These are phyloP conservation scores for Diphasiastrum complanatum DNA, from an alignment of 83 land plant species.

Conservation along the genomic window DNA sequence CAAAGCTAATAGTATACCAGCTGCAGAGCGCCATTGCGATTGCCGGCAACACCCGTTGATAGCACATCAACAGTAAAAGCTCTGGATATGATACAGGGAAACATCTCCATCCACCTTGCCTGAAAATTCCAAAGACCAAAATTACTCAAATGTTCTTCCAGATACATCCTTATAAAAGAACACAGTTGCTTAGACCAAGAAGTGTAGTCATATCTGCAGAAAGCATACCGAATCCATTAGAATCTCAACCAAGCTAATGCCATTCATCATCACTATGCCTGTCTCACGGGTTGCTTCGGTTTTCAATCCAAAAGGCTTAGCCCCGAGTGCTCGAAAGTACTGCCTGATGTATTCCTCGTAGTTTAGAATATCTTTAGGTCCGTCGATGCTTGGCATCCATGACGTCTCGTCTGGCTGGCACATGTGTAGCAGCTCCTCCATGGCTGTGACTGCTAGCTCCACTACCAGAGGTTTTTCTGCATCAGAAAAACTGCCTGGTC, in stretches of 20 bases:
- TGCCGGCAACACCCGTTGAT: background rate
- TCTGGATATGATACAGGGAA: too few relatives aligned
- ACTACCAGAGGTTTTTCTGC: slow-evolving; percentile 24
- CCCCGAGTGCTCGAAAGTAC: background rate
- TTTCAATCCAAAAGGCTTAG: too few relatives aligned
- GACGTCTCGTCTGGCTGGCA: slow-evolving; percentile 26
- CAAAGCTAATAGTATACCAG: background rate
- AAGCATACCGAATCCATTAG: background rate
- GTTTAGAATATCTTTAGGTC: background rate
- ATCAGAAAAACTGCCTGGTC: background rate
- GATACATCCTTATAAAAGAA: background rate
- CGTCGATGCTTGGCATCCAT: slow-evolving; percentile 21
- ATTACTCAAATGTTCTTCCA: background rate
- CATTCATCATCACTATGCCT: background rate
- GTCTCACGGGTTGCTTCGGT: background rate
- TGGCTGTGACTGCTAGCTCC: slow-evolving; percentile 35
- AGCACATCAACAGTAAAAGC: background rate
- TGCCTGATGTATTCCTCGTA: background rate
- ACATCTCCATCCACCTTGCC: too few relatives aligned
- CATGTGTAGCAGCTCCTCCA: slow-evolving; percentile 42
- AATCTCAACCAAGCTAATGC: background rate
- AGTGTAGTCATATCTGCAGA: background rate
- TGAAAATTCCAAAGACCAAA: too few relatives aligned
- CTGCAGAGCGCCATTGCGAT: background rate
- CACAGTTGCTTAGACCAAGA: background rate